Conservation (phyloP, 352 stramenopile species). For the Phytophthora aleatoria region DNA sequence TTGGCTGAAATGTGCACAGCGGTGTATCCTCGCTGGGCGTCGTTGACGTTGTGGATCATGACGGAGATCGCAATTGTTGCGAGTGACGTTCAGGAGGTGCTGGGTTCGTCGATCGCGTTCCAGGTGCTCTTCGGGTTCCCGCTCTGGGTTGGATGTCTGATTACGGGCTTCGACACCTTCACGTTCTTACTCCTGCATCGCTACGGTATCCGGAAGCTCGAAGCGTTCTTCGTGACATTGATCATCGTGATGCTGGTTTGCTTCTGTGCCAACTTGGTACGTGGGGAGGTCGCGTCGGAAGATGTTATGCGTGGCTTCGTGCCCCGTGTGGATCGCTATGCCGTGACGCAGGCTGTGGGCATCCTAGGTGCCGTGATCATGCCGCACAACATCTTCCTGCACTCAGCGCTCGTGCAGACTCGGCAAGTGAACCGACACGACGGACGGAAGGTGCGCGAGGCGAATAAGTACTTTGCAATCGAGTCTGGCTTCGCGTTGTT, state of each 20-base stretch:
- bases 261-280: slow-evolving; percentile 92
- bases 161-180: slow-evolving; percentile 92
- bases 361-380: slow-evolving; percentile 97
- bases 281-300: slow-evolving; percentile 65
- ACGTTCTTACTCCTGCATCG: slow-evolving; percentile 94
- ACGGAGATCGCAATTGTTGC: slow-evolving; percentile 93
- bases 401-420: slow-evolving; percentile 91
- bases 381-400: slow-evolving; percentile 96
- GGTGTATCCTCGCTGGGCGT: slow-evolving; percentile 79
- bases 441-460: slow-evolving; percentile 71
- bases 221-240: slow-evolving; percentile 92
- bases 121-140: slow-evolving; percentile 90
- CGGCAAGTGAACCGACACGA: slow-evolving; percentile 60
- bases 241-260: slow-evolving; percentile 94
- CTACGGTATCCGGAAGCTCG: slow-evolving; percentile 93
- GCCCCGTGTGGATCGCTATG: slow-evolving; percentile 73
- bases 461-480: slow-evolving; percentile 95
- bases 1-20: slow-evolving; percentile 89
- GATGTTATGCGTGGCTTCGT: slow-evolving; percentile 87
- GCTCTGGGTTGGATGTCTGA: slow-evolving; percentile 90
- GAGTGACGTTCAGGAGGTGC: slow-evolving; percentile 92
- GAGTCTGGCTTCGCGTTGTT: slow-evolving; percentile 91
- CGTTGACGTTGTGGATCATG: slow-evolving; percentile 90
- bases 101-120: slow-evolving; percentile 92
- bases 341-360: slow-evolving; percentile 85